Evolutionary conservation across 2,329 filamentous ascomycete species (phyloP).

Genomic region (Diplodia mutila): DNA sequence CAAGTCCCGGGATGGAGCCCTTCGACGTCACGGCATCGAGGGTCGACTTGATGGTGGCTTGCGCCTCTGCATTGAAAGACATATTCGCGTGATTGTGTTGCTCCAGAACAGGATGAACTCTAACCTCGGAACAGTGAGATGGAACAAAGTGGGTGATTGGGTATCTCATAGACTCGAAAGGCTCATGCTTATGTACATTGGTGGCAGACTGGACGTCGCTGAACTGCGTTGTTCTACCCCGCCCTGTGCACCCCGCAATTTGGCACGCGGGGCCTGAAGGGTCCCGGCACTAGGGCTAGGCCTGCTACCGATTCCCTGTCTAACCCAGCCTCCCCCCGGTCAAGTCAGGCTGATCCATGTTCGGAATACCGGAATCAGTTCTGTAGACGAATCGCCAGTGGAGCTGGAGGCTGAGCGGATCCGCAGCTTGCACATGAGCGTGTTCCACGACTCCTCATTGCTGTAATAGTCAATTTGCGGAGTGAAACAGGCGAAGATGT

Average conservation of each 20-base stretch:
- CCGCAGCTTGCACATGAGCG: neutral
- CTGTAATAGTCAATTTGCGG: neutral
- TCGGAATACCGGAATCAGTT: neutral
- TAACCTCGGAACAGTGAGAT: neutral
- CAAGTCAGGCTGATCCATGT: neutral
- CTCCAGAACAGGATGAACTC: neutral
- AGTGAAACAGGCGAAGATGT: neutral
- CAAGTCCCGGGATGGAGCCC: slow-evolving; percentile 44
- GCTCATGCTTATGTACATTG: slow-evolving; percentile 2
- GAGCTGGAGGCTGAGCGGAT: neutral
- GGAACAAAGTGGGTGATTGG: neutral
- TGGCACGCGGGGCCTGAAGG: neutral
- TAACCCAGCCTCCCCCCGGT: neutral
- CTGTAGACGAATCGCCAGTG: too few species aligned
- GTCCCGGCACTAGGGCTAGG: slow-evolving; percentile 6
- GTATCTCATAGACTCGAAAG: neutral
- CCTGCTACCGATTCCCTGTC: neutral
- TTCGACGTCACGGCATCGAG: slow-evolving; percentile 39
- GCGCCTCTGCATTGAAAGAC: slow-evolving; percentile 37
- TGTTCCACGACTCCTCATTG: neutral
- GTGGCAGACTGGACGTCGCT: neutral
- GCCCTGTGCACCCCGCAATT: slow-evolving; percentile 9
- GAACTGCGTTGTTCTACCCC: neutral
- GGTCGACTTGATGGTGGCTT: slow-evolving; percentile 42
- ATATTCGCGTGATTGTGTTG: slow-evolving; percentile 29